These are phyloP conservation scores for Leishmania martiniquensis DNA, from an alignment of 208 protist species.

Conservation along the genomic window DNA sequence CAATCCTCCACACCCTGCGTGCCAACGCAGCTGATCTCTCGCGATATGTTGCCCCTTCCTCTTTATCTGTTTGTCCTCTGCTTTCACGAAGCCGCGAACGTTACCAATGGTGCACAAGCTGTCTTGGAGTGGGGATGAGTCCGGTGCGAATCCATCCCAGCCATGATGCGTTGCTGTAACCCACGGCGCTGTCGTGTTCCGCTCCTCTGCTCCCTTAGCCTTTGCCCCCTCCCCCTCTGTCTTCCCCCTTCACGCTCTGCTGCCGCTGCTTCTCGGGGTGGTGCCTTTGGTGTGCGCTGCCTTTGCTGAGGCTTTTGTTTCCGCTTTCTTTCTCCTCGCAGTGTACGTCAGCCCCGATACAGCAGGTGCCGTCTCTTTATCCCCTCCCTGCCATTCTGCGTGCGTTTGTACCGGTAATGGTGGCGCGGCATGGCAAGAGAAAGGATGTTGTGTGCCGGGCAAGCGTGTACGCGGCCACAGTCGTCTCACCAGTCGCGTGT, in stretches of 20 bases:
- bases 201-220: background rate
- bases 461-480: too few species aligned
- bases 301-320: background rate
- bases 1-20: conserved; percentile 20
- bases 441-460: too few species aligned
- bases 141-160: background rate
- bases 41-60: background rate
- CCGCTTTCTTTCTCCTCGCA: background rate
- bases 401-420: too few species aligned
- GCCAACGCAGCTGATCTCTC: conserved; percentile 31
- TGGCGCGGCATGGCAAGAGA: too few species aligned
- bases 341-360: background rate
- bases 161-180: background rate
- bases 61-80: background rate
- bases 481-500: too few species aligned
- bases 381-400: too few species aligned
- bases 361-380: too few species aligned
- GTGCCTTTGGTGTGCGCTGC: background rate
- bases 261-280: background rate
- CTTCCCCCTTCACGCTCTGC: background rate
- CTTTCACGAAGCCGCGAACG: background rate
- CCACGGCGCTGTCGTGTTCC: background rate
- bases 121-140: background rate
- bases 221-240: background rate
- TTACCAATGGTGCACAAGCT: background rate